Evolutionary conservation across 2,329 filamentous ascomycete genomes (phyloP), one percentile per base, ranked within the genome.

Genomic region (Sclerotinia borealis): DNA sequence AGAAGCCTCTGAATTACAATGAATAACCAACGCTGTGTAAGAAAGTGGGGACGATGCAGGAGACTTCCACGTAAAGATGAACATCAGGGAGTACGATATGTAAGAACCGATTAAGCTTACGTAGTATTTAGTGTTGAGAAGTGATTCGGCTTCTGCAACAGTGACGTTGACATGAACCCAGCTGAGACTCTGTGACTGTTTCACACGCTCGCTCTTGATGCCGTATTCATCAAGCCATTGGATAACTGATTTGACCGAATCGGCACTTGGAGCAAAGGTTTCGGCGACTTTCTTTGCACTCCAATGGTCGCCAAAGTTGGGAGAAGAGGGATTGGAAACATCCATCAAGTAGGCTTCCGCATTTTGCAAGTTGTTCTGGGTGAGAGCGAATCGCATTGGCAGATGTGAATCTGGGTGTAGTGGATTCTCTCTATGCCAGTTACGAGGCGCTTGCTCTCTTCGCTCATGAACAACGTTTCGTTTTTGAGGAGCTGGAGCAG

Each of bases 181-280:
- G 29, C 61, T 71, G 9, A 62, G 62, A 54, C 68, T 65, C 39
- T 70, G 64, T 1, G 83, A 82, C 48, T 83, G 77, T 34, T 74
- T 74, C 50, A 85, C 76, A 2, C 82, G 77, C 5, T 77, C 75
- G 2, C 72, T 71, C 13, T 75, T 68, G 47, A 87, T 82, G 11
- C 84, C 85, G 52, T 78, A 77, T 8, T 75, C 73, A n/a, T 77
- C 72, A 17, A 86, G 78, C 84, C 84, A 87, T 8, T 75, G 68
- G 68, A 78, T 77, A 41, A 70, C 61, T 10, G 63, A 49, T 8
- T 48, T 75, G 4, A 85, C 78, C 4, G 81, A 75, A 36, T 82
- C 78, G 5, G 69, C 50, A 17, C 71, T 70, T 9, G 76, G 75
- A 7, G 79, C 75, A 71, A 81, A 82, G 48, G 76, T 77, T 17